These are phyloP conservation scores for Cardiosporidium cionae DNA, from an alignment of 169 alveolate species.

Conservation along the genomic window DNA sequence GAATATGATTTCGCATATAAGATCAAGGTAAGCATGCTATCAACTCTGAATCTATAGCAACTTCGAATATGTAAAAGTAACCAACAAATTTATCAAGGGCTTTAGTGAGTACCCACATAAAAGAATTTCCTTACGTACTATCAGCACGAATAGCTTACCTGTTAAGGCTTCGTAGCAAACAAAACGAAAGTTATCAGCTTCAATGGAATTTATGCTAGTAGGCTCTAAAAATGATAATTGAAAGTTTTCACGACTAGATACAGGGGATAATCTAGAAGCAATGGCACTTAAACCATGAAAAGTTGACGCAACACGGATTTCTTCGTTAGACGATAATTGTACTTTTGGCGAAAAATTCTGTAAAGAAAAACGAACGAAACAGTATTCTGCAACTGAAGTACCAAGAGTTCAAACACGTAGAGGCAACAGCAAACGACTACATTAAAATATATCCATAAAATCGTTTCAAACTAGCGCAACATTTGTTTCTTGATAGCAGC, in stretches of 20 bases:
- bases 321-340: constrained; percentile 77
- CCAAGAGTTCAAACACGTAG: neutral
- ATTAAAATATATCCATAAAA: neutral
- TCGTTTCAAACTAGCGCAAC: neutral
- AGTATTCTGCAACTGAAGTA: neutral
- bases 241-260: constrained; percentile 25
- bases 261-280: constrained; percentile 75
- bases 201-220: constrained; percentile 75
- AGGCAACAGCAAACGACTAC: neutral
- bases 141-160: constrained; percentile 44
- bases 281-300: constrained; percentile 86
- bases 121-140: too few species aligned
- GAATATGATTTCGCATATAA: too few species aligned
- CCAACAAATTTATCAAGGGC: too few species aligned
- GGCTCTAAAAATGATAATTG: constrained; percentile 34
- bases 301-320: constrained; percentile 84
- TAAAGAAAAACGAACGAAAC: neutral
- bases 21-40: too few species aligned
- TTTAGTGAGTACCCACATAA: too few species aligned
- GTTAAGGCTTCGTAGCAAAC: constrained; percentile 83
- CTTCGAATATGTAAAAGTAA: too few species aligned
- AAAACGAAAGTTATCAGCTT: constrained; percentile 70
- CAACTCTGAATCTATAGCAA: too few species aligned
- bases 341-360: constrained; percentile 72
- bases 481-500: neutral